Conservation (phyloP, 176 grass and related monocot species). For the Ensete glaucum region DNA sequence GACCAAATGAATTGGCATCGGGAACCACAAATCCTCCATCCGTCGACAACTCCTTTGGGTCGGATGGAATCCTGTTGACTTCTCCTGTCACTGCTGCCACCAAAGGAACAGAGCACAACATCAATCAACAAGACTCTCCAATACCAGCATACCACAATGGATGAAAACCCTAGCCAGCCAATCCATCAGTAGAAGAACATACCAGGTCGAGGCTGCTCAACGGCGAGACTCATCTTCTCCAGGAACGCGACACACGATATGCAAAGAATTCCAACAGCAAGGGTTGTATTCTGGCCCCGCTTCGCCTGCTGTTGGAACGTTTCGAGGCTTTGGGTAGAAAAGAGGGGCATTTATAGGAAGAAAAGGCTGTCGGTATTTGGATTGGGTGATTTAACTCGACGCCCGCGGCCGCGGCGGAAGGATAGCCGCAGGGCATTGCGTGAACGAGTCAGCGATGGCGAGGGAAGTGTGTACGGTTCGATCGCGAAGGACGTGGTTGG, state of each 20-base stretch:
- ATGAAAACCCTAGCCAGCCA: not conserved
- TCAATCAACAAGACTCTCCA: not conserved
- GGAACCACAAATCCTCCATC: constrained; percentile 65
- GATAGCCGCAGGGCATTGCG: too few species aligned
- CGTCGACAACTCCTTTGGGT: too few species aligned
- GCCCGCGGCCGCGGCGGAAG: too few species aligned
- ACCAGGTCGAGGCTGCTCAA: constrained; percentile 55
- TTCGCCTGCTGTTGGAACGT: too few species aligned
- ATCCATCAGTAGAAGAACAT: constrained; percentile 1
- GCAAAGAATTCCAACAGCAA: too few species aligned
- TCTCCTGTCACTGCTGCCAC: constrained; percentile 28
- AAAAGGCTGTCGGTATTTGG: too few species aligned
- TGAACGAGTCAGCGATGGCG: too few species aligned
- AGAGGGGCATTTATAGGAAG: constrained; percentile 21
- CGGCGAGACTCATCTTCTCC: constrained; percentile 56
- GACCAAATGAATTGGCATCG: constrained; percentile 69
- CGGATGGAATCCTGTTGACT: constrained; percentile 11
- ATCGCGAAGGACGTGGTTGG: too few species aligned
- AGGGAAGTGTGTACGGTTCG: too few species aligned
- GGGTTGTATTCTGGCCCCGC: too few species aligned
- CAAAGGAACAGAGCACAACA: not conserved
- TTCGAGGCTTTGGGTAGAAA: too few species aligned
- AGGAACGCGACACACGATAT: not conserved
- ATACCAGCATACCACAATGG: not conserved
- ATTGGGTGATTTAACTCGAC: too few species aligned